Evolutionary conservation across 2,329 filamentous ascomycete species (phyloP).

Genomic region (Nothopassalora personata): DNA sequence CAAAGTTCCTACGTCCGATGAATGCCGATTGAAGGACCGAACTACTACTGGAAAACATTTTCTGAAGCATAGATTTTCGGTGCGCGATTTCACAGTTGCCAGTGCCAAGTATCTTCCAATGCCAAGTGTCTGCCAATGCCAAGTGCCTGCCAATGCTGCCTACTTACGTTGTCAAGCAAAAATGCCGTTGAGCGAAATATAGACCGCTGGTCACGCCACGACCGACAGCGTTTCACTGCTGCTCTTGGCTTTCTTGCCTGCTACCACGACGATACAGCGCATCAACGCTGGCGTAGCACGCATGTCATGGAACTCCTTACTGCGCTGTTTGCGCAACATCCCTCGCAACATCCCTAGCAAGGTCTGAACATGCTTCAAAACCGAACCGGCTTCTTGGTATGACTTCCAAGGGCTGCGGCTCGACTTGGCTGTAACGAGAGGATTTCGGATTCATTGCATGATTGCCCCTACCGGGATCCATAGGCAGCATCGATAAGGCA

Average conservation of each 20-base stretch:
- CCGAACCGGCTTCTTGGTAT: slow-evolving; percentile 1
- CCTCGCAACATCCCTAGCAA: background rate
- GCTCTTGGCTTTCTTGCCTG: slow-evolving; percentile 17
- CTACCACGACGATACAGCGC: slow-evolving; percentile 2
- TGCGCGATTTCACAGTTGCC: background rate
- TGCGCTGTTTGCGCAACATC: background rate
- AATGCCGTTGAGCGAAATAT: background rate
- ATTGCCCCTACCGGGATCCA: background rate
- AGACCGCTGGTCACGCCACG: slow-evolving; percentile 1
- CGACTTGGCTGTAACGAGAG: background rate
- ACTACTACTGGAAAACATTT: background rate
- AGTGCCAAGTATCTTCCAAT: no score
- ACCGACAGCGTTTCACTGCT: slow-evolving; percentile 15
- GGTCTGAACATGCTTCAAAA: background rate
- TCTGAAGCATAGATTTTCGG: background rate
- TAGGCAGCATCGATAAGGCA: background rate
- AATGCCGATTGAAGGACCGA: slow-evolving; percentile 12
- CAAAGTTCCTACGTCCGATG: slow-evolving; percentile 5
- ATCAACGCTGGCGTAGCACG: slow-evolving; percentile 7
- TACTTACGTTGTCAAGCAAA: background rate
- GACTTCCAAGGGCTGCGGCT: background rate
- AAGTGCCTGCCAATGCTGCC: no score
- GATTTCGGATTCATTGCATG: background rate
- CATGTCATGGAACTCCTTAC: slow-evolving; percentile 9
- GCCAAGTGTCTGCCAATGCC: no score